A percentile compares a stretch with the other conserved stretches of the same genome.
These are phyloP conservation scores for Phytophthora tubulina DNA, from an alignment of 352 stramenopile species.

Conservation along the genomic window DNA sequence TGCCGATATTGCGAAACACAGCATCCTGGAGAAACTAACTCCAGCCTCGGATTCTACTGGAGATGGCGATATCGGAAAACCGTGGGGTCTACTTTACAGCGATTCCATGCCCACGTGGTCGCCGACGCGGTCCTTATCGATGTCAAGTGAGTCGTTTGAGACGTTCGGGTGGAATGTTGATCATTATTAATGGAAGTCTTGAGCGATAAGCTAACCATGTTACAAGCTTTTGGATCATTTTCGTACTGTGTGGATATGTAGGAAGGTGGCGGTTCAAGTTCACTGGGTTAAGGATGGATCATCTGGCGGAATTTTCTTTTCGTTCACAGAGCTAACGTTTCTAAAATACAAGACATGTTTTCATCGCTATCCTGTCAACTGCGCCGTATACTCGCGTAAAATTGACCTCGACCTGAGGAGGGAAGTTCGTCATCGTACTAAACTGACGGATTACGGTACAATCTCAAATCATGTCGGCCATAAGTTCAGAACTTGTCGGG, in stretches of 20 bases:
- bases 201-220: constrained; percentile 1
- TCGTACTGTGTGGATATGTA: constrained; percentile 3
- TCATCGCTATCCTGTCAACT: no score
- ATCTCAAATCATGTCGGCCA: neutral
- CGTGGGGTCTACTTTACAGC: constrained; percentile 39
- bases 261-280: neutral
- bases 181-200: constrained; percentile 4
- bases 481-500: constrained; percentile 28
- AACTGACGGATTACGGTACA: neutral
- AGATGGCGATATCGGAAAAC: constrained; percentile 13
- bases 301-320: no score
- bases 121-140: constrained; percentile 36
- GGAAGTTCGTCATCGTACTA: neutral
- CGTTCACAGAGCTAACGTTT: no score
- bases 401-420: no score
- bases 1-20: constrained; percentile 28
- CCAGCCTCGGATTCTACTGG: constrained; percentile 34
- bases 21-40: constrained; percentile 29
- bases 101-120: constrained; percentile 43
- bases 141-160: constrained; percentile 43
- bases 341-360: no score
- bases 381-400: no score
- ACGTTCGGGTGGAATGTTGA: constrained; percentile 28
- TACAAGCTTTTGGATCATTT: constrained; percentile 12
- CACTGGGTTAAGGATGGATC: no score